Percentiles rank a stretch among this genome's conserved stretches.
Conservation (phyloP, 805 yeast species). For the Wickerhamomyces canadensis region DNA sequence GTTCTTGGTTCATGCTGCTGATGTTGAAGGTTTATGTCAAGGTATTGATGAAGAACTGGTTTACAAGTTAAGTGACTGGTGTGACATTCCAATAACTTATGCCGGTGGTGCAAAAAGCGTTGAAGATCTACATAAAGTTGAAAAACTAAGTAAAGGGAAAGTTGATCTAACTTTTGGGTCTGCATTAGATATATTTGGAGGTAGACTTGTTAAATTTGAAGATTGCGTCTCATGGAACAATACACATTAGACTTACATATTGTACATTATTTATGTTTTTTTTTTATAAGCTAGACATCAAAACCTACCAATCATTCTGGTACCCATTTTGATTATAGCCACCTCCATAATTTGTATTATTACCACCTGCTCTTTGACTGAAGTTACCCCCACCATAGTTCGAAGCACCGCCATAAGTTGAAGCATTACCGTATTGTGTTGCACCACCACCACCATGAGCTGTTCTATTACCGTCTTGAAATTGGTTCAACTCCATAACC, state of each 20-base stretch:
- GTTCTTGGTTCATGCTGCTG: constrained; percentile 94
- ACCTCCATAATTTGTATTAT: constrained; percentile 25
- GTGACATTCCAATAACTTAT: constrained; percentile 73
- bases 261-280: not conserved
- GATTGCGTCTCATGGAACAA: constrained; percentile 77
- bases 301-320: constrained; percentile 1
- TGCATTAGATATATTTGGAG: constrained; percentile 93
- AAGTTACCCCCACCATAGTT: not conserved
- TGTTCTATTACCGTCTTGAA: constrained; percentile 43
- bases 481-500: constrained; percentile 55
- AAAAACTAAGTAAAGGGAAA: constrained; percentile 63
- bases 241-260: constrained; percentile 11
- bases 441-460: constrained; percentile 28
- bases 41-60: constrained; percentile 89
- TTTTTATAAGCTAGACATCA: constrained; percentile 1
- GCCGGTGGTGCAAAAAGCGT: constrained; percentile 94
- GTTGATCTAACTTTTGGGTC: constrained; percentile 94
- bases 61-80: constrained; percentile 69
- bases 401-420: constrained; percentile 21
- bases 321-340: constrained; percentile 21
- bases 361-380: constrained; percentile 11
- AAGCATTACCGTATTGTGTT: constrained; percentile 25
- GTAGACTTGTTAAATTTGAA: constrained; percentile 64
- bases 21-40: constrained; percentile 92
- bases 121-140: constrained; percentile 62